Evolutionary conservation across 2,329 filamentous ascomycete species (phyloP).

Genomic region (Rhexocercosporidium sp.): DNA sequence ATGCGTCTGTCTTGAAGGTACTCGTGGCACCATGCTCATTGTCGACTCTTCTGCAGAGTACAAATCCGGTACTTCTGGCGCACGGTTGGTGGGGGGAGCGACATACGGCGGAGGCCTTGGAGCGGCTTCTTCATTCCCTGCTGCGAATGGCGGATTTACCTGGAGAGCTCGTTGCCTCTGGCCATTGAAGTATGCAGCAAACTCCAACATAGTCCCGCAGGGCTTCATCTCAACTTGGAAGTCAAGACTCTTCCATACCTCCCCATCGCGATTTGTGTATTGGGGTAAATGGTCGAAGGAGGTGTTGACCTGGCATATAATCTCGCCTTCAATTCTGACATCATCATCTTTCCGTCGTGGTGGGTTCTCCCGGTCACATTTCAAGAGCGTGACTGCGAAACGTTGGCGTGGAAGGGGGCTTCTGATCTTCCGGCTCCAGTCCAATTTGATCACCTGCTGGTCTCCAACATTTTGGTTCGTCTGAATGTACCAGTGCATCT

Average conservation of each 20-base stretch:
- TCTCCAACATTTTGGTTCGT: not conserved
- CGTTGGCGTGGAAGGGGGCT: not conserved
- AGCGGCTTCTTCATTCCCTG: not conserved
- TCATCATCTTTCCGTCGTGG: too few species aligned
- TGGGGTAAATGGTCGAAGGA: too few species aligned
- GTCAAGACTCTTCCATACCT: conserved; percentile 5
- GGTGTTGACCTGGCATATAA: too few species aligned
- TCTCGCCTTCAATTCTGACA: too few species aligned
- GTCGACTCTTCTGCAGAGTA: not conserved
- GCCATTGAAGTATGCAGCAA: conserved; percentile 1
- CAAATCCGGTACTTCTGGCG: not conserved
- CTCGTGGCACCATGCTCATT: not conserved
- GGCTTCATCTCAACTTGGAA: conserved; percentile 15
- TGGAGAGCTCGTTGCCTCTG: not conserved
- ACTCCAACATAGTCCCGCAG: conserved; percentile 11
- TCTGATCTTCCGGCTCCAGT: not conserved
- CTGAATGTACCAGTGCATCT: conserved; percentile 7
- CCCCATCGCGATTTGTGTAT: too few species aligned
- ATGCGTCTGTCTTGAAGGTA: not conserved
- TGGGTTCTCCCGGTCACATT: too few species aligned
- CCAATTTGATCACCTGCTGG: not conserved
- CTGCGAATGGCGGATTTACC: conserved; percentile 8
- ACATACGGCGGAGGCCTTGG: not conserved
- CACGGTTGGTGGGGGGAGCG: not conserved
- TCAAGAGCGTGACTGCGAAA: too few species aligned